Base-by-base conservation (phyloP, 257 asterid genomes). In the Henckelia pumila region DNA sequence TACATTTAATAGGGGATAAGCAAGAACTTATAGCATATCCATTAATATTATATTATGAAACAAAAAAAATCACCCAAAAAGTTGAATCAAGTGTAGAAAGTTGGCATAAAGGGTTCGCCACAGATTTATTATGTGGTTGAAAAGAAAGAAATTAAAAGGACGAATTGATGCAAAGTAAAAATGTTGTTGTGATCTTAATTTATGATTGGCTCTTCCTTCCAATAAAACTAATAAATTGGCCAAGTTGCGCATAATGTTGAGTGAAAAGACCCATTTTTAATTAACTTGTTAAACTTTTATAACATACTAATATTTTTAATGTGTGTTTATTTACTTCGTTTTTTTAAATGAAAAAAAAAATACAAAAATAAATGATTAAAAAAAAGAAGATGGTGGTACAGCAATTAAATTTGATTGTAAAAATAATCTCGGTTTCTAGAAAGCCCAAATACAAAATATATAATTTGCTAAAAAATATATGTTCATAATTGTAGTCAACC, bases 401-500 rank as follows among this genome's bases (percentile, higher is more conserved):
- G n/a, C n/a, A n/a, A n/a, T 25, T 19, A 58, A 58, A 7, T 24
- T 11, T 25, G n/a, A n/a, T 22, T 8, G 37, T 26, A 1, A 3
- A 59, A 14, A 17, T 57, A 9, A n/a, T n/a, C n/a, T 3, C 56
- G 0, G 5, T 8, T 37, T 37, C 25, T 61, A 8, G n/a, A 61
- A 61, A 19, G 16, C 8, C 2, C 1, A 40, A 16, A 57, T 25
- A 52, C 35, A 21, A 58, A 33, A 73, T 17, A 49, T 11, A 33
- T 20, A 21, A 8, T 7, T 7, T 20, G 7, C 5, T 25, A 59
- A n/a, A 35, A 52, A 47, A 66, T 25, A 61, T 30, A 67, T 53
- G 22, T 30, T 59, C 5, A 57, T n/a, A 7, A 19, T 11, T 11
- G n/a, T 21, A 32, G 81, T 77, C 78, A 72, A 77, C 80, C 75